phyloP scores from a whole-genome alignment of 306 rosid genomes.

The Begonia loranthoides region DNA sequence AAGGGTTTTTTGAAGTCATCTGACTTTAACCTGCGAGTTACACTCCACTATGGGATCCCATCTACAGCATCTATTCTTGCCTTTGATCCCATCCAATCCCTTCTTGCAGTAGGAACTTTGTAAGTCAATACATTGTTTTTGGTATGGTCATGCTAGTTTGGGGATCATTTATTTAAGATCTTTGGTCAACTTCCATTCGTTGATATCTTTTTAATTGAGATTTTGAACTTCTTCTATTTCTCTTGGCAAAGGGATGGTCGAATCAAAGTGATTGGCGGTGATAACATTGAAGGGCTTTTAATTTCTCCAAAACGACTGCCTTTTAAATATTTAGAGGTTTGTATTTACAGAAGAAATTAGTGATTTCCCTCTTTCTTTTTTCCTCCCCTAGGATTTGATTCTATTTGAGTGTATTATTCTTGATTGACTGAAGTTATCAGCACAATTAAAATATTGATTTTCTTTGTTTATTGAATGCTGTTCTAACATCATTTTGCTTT shows the following conservation, averaged over 20 bases:
- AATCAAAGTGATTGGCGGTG: constrained; percentile 79
- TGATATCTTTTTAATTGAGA: neutral
- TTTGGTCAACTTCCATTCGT: neutral
- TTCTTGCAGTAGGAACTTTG: constrained; percentile 71
- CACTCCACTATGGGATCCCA: constrained; percentile 77
- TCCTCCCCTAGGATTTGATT: neutral
- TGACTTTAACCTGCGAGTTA: constrained; percentile 45
- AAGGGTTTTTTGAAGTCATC: constrained; percentile 19
- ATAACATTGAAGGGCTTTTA: constrained; percentile 64
- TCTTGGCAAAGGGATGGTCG: constrained; percentile 70
- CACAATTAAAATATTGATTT: neutral
- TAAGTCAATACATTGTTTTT: constrained; percentile 22
- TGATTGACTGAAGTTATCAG: no score
- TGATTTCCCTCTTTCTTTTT: constrained; percentile 2
- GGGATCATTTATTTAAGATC: neutral
- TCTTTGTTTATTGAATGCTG: neutral
- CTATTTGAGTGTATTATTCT: neutral
- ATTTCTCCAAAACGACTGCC: constrained; percentile 45
- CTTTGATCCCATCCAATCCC: constrained; percentile 50
- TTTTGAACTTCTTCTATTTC: constrained; percentile 8
- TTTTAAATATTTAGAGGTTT: constrained; percentile 66
- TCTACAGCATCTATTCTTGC: constrained; percentile 70
- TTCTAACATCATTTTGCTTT: constrained; percentile 7
- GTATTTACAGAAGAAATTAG: constrained; percentile 9
- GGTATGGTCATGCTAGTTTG: neutral